A percentile compares a stretch with the other conserved stretches of the same genome.
These are phyloP conservation scores for Stereocaulon alpinum DNA, from an alignment of 495 filamentous ascomycete genomes.

Conservation along the genomic window DNA sequence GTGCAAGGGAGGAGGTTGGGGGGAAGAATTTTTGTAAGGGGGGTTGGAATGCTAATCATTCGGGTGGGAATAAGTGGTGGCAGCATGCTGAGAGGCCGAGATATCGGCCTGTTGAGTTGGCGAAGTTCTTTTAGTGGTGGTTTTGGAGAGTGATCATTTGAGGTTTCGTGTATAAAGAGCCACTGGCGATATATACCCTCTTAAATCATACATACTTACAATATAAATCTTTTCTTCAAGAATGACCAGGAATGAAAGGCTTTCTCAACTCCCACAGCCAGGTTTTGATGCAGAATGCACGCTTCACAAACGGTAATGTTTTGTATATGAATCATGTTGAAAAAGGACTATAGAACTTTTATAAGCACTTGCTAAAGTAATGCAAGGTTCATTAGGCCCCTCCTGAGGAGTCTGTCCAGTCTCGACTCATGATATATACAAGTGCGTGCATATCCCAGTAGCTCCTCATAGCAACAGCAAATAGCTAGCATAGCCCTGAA, in stretches of 20 bases:
- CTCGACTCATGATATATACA: slow-evolving; percentile 7
- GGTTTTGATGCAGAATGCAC: too few species aligned
- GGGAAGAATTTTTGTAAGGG: slow-evolving; percentile 42
- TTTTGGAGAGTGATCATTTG: neutral
- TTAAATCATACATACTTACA: neutral
- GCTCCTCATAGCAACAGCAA: neutral
- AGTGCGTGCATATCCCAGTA: neutral
- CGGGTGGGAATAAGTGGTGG: slow-evolving; percentile 21
- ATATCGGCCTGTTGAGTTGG: slow-evolving; percentile 12
- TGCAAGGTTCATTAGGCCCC: neutral
- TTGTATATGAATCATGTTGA: neutral
- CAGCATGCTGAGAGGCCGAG: slow-evolving; percentile 18
- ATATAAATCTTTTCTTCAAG: too few species aligned
- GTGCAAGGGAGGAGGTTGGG: slow-evolving; percentile 25
- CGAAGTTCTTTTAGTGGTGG: slow-evolving; percentile 15
- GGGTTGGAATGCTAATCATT: slow-evolving; percentile 40
- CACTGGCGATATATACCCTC: neutral
- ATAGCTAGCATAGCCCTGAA: neutral
- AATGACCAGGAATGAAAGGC: too few species aligned
- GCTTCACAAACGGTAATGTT: too few species aligned
- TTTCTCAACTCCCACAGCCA: too few species aligned
- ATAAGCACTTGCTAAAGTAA: neutral
- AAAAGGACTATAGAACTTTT: neutral
- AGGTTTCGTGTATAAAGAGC: too few species aligned
- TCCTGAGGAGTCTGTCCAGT: neutral